These are phyloP conservation scores for Kodamaea sp. DNA, from an alignment of 1,139 yeast genomes.

Conservation along the genomic window DNA sequence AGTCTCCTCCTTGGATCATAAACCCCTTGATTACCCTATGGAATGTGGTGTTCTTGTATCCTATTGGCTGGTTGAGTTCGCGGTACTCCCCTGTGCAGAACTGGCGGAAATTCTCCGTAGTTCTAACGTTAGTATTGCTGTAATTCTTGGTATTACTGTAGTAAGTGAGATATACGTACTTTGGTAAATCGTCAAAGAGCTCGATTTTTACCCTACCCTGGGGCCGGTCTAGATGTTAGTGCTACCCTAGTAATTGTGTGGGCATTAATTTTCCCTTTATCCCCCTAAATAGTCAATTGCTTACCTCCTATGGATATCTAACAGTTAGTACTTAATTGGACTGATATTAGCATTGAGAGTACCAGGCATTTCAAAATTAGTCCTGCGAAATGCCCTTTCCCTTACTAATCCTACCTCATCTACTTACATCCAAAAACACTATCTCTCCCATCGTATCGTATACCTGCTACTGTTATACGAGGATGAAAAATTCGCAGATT, in stretches of 20 bases:
- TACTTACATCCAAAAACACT: slow-evolving; percentile 41
- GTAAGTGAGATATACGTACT: slow-evolving; percentile 21
- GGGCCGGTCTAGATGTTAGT: neutral
- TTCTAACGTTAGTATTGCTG: slow-evolving; percentile 95
- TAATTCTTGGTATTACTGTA: no score
- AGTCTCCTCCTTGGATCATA: slow-evolving; percentile 99
- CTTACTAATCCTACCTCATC: slow-evolving; percentile 1
- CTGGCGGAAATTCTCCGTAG: slow-evolving; percentile 97
- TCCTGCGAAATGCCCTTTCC: no score
- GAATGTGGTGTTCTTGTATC: slow-evolving; percentile 89
- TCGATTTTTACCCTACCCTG: slow-evolving; percentile 41
- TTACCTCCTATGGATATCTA: slow-evolving; percentile 27
- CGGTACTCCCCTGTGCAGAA: slow-evolving; percentile 81
- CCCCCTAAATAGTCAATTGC: slow-evolving; percentile 10
- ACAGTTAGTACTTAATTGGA: slow-evolving; percentile 12
- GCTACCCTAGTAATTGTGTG: neutral
- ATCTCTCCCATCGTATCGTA: slow-evolving; percentile 23
- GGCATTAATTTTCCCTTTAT: neutral
- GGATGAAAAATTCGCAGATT: no score
- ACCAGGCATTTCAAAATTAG: no score
- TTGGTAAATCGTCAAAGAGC: slow-evolving; percentile 43
- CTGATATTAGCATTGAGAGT: no score
- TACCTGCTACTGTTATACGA: no score
- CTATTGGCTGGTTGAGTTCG: slow-evolving; percentile 66
- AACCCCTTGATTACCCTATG: slow-evolving; percentile 98